phyloP scores from a whole-genome alignment of 2,329 filamentous ascomycete species.

The Colletotrichum sp. region DNA sequence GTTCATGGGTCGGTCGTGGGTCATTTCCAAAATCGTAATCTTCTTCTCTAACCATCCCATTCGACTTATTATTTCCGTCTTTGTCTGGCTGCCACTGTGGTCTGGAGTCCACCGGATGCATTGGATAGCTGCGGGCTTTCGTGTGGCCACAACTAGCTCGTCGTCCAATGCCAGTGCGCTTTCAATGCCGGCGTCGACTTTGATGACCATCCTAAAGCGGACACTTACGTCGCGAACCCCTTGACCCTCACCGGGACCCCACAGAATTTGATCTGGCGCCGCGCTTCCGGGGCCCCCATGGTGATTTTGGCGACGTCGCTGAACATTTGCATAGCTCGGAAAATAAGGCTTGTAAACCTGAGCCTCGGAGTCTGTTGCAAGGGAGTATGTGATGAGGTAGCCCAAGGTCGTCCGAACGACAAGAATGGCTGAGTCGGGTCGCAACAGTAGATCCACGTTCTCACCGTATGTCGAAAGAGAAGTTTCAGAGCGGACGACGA shows the following conservation, averaged over 20 bases:
- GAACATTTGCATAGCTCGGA: constrained; percentile 67
- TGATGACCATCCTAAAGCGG: constrained; percentile 96
- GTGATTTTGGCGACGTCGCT: constrained; percentile 66
- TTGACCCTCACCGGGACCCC: constrained; percentile 81
- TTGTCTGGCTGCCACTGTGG: constrained; percentile 80
- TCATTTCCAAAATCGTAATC: constrained; percentile 79
- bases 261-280: constrained; percentile 66
- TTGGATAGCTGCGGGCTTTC: constrained; percentile 92
- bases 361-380: constrained; percentile 82
- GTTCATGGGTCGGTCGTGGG: constrained; percentile 96
- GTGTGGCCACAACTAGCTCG: constrained; percentile 89
- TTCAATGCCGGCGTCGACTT: constrained; percentile 93
- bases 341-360: constrained; percentile 88
- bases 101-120: constrained; percentile 96
- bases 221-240: constrained; percentile 88
- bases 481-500: constrained; percentile 79
- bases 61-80: constrained; percentile 85
- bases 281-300: constrained; percentile 60
- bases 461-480: constrained; percentile 85
- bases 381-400: constrained; percentile 92
- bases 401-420: constrained; percentile 87
- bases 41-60: constrained; percentile 88
- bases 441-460: constrained; percentile 83
- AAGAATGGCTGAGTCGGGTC: constrained; percentile 90
- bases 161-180: constrained; percentile 89